Conservation (phyloP, 2,329 filamentous ascomycete species). For the Arthroderma uncinatum region DNA sequence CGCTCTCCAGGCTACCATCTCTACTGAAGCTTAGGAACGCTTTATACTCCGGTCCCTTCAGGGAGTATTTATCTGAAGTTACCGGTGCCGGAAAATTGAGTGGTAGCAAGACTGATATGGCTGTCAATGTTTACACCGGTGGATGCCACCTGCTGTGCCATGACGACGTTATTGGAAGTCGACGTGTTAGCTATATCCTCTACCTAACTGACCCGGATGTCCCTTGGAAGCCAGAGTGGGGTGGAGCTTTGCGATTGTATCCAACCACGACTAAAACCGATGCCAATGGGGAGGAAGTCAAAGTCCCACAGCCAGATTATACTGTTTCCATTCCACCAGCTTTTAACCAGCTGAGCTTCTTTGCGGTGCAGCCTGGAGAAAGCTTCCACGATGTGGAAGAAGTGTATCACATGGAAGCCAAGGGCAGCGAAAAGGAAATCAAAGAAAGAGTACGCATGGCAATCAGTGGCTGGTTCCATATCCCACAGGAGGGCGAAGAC, state of each 20-base stretch:
- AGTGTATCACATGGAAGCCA: constrained; percentile 63
- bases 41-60: constrained; percentile 81
- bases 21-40: constrained; percentile 88
- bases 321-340: constrained; percentile 79
- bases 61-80: constrained; percentile 75
- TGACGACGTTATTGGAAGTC: constrained; percentile 96
- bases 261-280: constrained; percentile 57
- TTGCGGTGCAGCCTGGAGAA: constrained; percentile 94
- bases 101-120: constrained; percentile 95
- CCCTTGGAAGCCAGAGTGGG: constrained; percentile 85
- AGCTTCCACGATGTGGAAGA: constrained; percentile 99
- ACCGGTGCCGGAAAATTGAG: constrained; percentile 79
- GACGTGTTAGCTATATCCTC: constrained; percentile 90
- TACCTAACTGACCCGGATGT: constrained; percentile 88
- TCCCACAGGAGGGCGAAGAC: constrained; percentile 86
- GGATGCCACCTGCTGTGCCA: constrained; percentile 93
- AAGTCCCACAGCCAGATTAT: constrained; percentile 67
- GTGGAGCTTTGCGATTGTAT: constrained; percentile 80
- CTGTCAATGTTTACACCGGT: constrained; percentile 95
- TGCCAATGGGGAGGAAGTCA: constrained; percentile 61
- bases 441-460: constrained; percentile 72
- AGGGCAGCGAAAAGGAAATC: constrained; percentile 47
- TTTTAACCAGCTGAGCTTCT: constrained; percentile 97
- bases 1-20: constrained; percentile 74
- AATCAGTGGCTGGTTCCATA: constrained; percentile 98